A percentile compares a stretch with the other conserved stretches of the same genome.
Evolutionary conservation across 129 eudicot genomes (phyloP).

Genomic region (Logfia minima): DNA sequence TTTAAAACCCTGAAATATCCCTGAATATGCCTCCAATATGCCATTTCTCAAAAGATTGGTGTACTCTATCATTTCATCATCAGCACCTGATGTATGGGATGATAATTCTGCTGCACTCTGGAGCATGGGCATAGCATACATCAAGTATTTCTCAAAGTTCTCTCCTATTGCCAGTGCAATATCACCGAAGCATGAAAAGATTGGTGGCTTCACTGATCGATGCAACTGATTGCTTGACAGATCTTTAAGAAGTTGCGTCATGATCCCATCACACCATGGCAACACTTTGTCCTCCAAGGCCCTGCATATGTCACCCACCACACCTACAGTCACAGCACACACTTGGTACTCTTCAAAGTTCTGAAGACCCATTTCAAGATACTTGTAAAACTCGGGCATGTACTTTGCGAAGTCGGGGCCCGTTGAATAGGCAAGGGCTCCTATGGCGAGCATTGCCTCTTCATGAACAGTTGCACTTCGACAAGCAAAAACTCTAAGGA

Average conservation of each 20-base stretch:
- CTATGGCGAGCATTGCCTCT: slow-evolving; percentile 95
- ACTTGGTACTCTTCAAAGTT: slow-evolving; percentile 96
- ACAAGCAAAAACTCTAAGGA: slow-evolving; percentile 77
- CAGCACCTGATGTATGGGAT: slow-evolving; percentile 69
- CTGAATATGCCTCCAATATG: slow-evolving; percentile 93
- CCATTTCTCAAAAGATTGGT: slow-evolving; percentile 89
- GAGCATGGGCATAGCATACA: slow-evolving; percentile 97
- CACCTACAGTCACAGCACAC: slow-evolving; percentile 94
- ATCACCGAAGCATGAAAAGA: slow-evolving; percentile 91
- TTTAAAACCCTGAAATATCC: slow-evolving; percentile 94
- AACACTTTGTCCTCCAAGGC: slow-evolving; percentile 86
- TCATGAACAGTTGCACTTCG: slow-evolving; percentile 91
- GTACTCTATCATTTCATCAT: slow-evolving; percentile 87
- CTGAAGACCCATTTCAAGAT: slow-evolving; percentile 91
- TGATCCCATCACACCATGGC: slow-evolving; percentile 92
- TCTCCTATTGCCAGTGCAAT: slow-evolving; percentile 91
- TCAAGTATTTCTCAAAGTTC: slow-evolving; percentile 84
- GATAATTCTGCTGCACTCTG: slow-evolving; percentile 96
- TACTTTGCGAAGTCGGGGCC: slow-evolving; percentile 80
- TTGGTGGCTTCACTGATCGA: slow-evolving; percentile 89
- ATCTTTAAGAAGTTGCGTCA: slow-evolving; percentile 92
- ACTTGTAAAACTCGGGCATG: slow-evolving; percentile 84
- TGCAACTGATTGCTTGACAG: slow-evolving; percentile 79
- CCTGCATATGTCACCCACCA: slow-evolving; percentile 87
- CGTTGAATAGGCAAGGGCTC: slow-evolving; percentile 80